Percentiles rank a stretch among this genome's conserved stretches.
phyloP scores from a whole-genome alignment of 2,329 filamentous ascomycete genomes.

The Metarhizium anisopliae region DNA sequence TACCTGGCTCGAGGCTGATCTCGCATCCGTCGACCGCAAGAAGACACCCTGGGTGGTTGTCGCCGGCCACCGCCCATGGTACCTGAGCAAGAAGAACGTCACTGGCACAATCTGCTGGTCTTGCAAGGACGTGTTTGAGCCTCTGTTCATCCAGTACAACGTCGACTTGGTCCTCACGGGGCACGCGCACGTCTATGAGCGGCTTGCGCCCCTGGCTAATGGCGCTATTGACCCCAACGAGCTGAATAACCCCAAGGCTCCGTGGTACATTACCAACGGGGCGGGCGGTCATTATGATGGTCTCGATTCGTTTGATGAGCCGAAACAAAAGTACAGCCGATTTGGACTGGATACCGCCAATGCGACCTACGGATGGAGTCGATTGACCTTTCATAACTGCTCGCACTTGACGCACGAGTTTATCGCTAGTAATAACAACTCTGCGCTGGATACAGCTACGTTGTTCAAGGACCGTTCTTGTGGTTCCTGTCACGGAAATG shows the following conservation, averaged over 20 bases:
- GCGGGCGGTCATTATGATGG: conserved; percentile 20
- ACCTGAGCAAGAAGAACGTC: conserved; percentile 26
- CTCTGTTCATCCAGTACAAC: too few species aligned
- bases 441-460: conserved; percentile 20
- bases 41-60: conserved; percentile 38
- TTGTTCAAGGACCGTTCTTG: conserved; percentile 11
- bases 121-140: too few species aligned
- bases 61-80: conserved; percentile 38
- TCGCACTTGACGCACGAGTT: conserved; percentile 29
- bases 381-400: conserved; percentile 29
- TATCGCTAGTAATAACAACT: conserved; percentile 20
- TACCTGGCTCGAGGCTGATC: too few species aligned
- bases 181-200: too few species aligned
- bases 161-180: too few species aligned
- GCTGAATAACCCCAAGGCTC: conserved; percentile 20
- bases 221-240: too few species aligned
- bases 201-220: too few species aligned
- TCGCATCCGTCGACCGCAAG: conserved; percentile 28
- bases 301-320: conserved; percentile 10
- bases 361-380: conserved; percentile 13
- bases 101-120: neutral
- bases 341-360: conserved; percentile 21
- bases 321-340: conserved; percentile 8
- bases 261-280: conserved; percentile 20
- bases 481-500: neutral